Evolutionary conservation across 176 grass and related monocot genomes (phyloP), one percentile per base, ranked within the genome.

Genomic region (Carex cristatella): DNA sequence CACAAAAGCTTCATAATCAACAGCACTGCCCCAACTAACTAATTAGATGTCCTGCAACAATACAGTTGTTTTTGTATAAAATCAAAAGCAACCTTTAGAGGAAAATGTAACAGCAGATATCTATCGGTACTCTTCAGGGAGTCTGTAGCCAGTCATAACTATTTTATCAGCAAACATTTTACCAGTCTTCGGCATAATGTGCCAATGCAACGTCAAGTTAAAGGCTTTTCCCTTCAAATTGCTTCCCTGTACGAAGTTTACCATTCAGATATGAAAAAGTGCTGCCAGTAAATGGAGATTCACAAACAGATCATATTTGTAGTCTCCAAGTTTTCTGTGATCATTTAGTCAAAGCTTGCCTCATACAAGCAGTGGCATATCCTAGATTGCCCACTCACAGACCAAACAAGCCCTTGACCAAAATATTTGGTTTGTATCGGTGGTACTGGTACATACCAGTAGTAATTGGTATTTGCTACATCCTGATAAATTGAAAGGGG

Each of bases 101-200:
- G 18, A 61, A 76, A 28, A 30, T 18, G 73, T 69, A 63, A 38
- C 85, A 31, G 56, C 37, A 58, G 56, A 15, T 63, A 38, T 83
- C 84, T 95, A 92, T 94, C 93, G 91, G 84, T 95, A 99, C 64
- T 94, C 91, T 70, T 99, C 90, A 38, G 96, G 93, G 19, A 99
- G 88, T 42, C 72, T 86, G 88, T 99, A 94, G 3, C 96, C 93
- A 13, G 90, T 88, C 90, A 99, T 89, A 23, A 99, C 96, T 60
- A 99, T 95, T 91, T 99, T 99, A 85, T 99, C 93, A 64, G 96
- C 91, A 77, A 95, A 92, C 96, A 99, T 99, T 86, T 95, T 99
- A 69, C 91, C 96, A 10, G 96, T 94, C 88, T 99, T 95, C 3
- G 96, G 93, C 96, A 99, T 99, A 54, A 99, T 91, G 55, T 99